Evolutionary conservation across 345 rosid genomes (phyloP), one percentile per base, ranked within the genome.

Genomic region (Hypericum androsaemum): DNA sequence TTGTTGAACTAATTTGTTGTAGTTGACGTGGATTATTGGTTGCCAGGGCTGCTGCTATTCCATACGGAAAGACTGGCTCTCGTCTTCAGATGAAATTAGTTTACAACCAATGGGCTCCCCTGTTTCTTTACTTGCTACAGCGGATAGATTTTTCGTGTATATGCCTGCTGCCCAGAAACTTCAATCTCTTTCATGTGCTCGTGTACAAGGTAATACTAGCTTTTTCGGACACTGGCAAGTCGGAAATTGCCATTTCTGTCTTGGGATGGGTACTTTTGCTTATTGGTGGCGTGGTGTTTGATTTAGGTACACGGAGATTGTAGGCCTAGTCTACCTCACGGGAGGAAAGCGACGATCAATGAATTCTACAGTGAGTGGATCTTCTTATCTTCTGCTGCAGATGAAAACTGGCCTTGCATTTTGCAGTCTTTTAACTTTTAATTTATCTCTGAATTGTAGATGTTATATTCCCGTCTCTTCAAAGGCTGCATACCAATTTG

Each of bases 61-160:
- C 98, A 8, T 78, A 74, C 70, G 88, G 76, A 12, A 88, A 88
- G 64, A 72, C 78, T 15, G 90, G 95, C 43, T 78, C 77, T 0
- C 76, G 67, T 6, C 76, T 92, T 55, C 89, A 81, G 65, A 84
- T 92, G 98, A 88, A 88, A 73, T 60, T 92, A 76, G 88, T 81
- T 11, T 81, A 79, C 71, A 78, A 87, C 75, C 84, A 77, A 50
- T 77, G 82, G 78, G 87, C 95, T 59, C 95, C 98, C 2, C 70
- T 92, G 61, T 71, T 75, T 62, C 70, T 86, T 47, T 81, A 79
- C 74, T 60, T 88, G 71, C 74, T 88, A 1, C 98, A 83, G 65
- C 77, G 95, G 86, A 71, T 88, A 67, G 86, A 88, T 74, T 67
- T 77, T 70, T 92, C 98, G 37, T 85, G 88, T 69, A 54, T 67